Evolutionary conservation across 257 asterid species (phyloP).

Genomic region (Fraxinus cuspidata): DNA sequence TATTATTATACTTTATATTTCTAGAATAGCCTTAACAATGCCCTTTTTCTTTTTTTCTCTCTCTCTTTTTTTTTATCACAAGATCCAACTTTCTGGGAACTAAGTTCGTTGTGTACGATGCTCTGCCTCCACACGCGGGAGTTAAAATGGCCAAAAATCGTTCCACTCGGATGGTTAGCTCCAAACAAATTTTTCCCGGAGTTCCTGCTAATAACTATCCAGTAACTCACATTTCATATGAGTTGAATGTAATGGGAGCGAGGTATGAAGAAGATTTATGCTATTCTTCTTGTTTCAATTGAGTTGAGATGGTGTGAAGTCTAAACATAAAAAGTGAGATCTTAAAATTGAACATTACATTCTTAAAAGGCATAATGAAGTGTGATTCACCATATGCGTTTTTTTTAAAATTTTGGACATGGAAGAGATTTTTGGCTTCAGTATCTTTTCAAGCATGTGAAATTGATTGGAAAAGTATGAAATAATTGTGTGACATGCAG

Average conservation of each 20-base stretch:
- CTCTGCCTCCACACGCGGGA: constrained; percentile 58
- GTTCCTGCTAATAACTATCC: constrained; percentile 61
- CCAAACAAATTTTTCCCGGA: constrained; percentile 57
- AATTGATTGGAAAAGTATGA: background rate
- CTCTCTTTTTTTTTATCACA: constrained; percentile 20
- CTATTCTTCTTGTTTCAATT: constrained; percentile 2
- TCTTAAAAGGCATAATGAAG: background rate
- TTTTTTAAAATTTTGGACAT: background rate
- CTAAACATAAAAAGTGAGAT: background rate
- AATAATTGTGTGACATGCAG: constrained; percentile 37
- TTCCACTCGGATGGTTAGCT: constrained; percentile 54
- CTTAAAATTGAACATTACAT: background rate
- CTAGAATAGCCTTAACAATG: constrained; percentile 14
- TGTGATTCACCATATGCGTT: background rate
- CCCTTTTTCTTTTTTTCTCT: background rate
- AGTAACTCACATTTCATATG: constrained; percentile 79
- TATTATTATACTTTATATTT: background rate
- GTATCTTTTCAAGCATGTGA: background rate
- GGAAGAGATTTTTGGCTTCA: background rate
- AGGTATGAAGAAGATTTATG: constrained; percentile 45
- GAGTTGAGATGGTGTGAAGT: background rate
- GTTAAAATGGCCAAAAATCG: constrained; percentile 60
- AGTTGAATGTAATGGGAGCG: constrained; percentile 79
- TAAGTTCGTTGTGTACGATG: constrained; percentile 74
- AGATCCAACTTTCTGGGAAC: constrained; percentile 91